Conservation (phyloP, 108 stramenopile species). For the Cafeteria roenbergensis region DNA sequence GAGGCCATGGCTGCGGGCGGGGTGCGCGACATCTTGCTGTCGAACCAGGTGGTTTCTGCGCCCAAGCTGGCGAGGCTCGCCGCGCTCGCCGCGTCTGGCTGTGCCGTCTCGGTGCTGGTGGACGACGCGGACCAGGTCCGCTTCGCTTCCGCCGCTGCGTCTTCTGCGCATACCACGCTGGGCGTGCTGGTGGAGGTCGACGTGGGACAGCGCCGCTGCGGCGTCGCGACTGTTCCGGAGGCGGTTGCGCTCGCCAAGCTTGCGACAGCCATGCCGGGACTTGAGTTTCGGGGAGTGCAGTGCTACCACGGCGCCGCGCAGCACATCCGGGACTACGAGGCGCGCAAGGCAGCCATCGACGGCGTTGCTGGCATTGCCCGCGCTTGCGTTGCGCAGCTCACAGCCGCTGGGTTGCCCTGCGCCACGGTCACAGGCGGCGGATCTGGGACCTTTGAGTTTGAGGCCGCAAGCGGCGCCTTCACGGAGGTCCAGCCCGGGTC, state of each 20-base stretch:
- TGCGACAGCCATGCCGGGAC: neutral
- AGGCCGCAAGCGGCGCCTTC: neutral
- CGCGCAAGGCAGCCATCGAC: neutral
- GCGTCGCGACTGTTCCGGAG: neutral
- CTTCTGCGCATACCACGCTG: neutral
- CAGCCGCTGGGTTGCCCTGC: neutral
- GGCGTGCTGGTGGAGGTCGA: constrained; percentile 16
- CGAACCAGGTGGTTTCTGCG: constrained; percentile 10
- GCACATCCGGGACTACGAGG: neutral
- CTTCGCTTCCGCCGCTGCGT: neutral
- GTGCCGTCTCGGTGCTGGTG: constrained; percentile 1
- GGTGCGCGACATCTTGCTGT: constrained; percentile 1
- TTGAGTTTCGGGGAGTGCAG: constrained; percentile 8
- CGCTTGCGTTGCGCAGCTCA: neutral
- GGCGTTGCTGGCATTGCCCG: neutral
- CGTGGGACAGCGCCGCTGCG: constrained; percentile 21
- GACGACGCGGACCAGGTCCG: neutral
- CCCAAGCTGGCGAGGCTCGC: neutral
- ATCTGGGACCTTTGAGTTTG: constrained; percentile 9
- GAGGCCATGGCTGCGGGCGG: constrained; percentile 8
- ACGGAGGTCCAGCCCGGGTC: constrained; percentile 19
- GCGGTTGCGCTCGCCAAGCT: neutral
- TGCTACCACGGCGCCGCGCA: constrained; percentile 17
- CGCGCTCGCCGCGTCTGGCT: neutral
- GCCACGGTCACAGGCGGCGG: constrained; percentile 18